phyloP scores from a whole-genome alignment of 108 stramenopile genomes.

The Cyclostephanos invisitatus region DNA sequence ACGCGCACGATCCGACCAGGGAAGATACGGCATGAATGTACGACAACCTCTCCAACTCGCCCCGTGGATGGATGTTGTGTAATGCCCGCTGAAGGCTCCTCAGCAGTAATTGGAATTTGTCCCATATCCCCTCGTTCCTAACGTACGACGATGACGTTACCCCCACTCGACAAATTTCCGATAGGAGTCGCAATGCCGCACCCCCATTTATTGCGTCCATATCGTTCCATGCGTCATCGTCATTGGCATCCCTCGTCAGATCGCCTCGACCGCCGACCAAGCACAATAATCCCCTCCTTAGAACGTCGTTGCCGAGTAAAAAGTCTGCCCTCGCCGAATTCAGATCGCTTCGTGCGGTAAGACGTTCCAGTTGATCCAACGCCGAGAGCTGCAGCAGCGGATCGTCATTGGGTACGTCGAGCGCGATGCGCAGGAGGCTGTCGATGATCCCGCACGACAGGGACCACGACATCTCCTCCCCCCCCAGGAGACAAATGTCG shows the following conservation, averaged over 20 bases:
- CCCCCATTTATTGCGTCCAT: slow-evolving; percentile 38
- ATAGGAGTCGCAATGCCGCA: slow-evolving; percentile 35
- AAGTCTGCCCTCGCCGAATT: slow-evolving; percentile 29
- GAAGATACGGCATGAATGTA: slow-evolving; percentile 44
- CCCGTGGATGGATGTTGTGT: slow-evolving; percentile 28
- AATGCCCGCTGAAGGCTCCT: slow-evolving; percentile 28
- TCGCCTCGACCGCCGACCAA: slow-evolving; percentile 23
- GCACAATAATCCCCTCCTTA: slow-evolving; percentile 30
- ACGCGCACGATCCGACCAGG: slow-evolving; percentile 36
- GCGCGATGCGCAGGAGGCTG: slow-evolving; percentile 29
- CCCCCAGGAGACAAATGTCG: slow-evolving; percentile 40
- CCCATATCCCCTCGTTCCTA: slow-evolving; percentile 3
- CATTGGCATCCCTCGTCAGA: slow-evolving; percentile 7
- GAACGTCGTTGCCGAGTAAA: slow-evolving; percentile 26
- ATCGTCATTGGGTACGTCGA: slow-evolving; percentile 30
- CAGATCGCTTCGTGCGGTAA: slow-evolving; percentile 1
- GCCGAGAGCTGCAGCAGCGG: slow-evolving; percentile 41
- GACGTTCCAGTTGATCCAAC: slow-evolving; percentile 39
- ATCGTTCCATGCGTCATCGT: slow-evolving; percentile 11
- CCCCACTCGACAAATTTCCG: slow-evolving; percentile 46
- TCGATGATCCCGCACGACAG: slow-evolving; percentile 29
- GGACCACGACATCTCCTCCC: slow-evolving; percentile 24
- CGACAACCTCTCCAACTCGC: slow-evolving; percentile 34
- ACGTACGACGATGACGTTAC: slow-evolving; percentile 9
- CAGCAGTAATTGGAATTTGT: slow-evolving; percentile 31